A percentile compares a stretch with the other conserved stretches of the same genome.
These are phyloP conservation scores for Trichodelitschia bisporula DNA, from an alignment of 495 filamentous ascomycete genomes.

Conservation along the genomic window DNA sequence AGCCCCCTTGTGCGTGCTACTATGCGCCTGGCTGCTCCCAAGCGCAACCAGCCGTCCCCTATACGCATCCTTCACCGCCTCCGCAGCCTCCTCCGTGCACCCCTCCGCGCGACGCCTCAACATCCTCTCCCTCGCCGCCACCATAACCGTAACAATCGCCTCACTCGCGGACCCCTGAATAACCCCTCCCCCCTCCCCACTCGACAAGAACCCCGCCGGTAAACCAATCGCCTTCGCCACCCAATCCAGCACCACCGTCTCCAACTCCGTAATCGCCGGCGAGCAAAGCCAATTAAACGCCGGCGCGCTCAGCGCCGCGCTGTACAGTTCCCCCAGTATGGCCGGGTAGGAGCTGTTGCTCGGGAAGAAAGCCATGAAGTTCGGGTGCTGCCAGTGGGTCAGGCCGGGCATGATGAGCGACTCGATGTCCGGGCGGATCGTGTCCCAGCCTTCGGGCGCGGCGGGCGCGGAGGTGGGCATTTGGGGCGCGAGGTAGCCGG, in stretches of 20 bases:
- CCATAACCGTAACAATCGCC: conserved; percentile 63
- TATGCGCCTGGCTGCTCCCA: conserved; percentile 57
- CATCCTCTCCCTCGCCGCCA: conserved; percentile 61
- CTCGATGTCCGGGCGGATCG: conserved; percentile 70
- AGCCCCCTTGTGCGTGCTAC: conserved; percentile 66
- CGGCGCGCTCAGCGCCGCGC: conserved; percentile 62
- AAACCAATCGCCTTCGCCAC: conserved; percentile 48
- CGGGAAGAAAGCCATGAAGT: conserved; percentile 94
- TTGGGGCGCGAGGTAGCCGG: conserved; percentile 65
- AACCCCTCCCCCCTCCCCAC: conserved; percentile 63
- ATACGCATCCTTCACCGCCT: conserved; percentile 38
- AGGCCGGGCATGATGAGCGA: conserved; percentile 77
- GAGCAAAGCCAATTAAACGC: conserved; percentile 97
- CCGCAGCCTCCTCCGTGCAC: conserved; percentile 26
- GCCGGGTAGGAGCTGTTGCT: conserved; percentile 60
- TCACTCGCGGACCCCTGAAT: conserved; percentile 90
- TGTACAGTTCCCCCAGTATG: conserved; percentile 87
- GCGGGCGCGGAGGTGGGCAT: conserved; percentile 51
- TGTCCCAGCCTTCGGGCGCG: conserved; percentile 49
- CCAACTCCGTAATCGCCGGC: conserved; percentile 84
- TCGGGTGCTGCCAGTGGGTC: conserved; percentile 87
- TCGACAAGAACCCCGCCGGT: conserved; percentile 53
- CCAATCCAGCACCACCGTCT: conserved; percentile 90
- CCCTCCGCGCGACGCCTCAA: conserved; percentile 7
- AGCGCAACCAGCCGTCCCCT: conserved; percentile 57